A percentile compares a stretch with the other conserved stretches of the same genome.
These are phyloP conservation scores for Sequoiadendron giganteum DNA, from an alignment of 75 land plant species.

Conservation along the genomic window DNA sequence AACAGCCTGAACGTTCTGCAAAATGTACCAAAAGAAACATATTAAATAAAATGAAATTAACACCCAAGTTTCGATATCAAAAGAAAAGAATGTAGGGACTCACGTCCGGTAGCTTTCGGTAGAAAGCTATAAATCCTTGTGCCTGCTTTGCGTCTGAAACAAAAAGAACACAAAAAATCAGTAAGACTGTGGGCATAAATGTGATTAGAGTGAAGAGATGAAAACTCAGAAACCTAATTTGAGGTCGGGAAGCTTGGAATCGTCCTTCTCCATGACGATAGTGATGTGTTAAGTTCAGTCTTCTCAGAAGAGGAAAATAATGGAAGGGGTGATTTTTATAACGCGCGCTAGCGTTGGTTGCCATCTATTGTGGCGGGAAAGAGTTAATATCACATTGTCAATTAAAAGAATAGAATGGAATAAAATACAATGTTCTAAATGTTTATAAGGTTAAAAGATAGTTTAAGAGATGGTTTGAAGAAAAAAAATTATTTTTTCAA, in stretches of 20 bases:
- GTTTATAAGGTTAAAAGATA: no score
- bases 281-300: background rate
- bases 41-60: background rate
- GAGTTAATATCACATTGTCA: no score
- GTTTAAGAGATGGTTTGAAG: no score
- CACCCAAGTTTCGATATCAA: background rate
- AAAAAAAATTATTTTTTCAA: no score
- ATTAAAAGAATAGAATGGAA: no score
- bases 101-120: slow-evolving; percentile 71
- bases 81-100: slow-evolving; percentile 3
- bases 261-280: background rate
- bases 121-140: slow-evolving; percentile 88
- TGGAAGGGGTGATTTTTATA: no score
- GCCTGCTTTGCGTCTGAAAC: slow-evolving; percentile 86
- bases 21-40: background rate
- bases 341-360: no score
- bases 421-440: no score
- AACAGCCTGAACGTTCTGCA: slow-evolving; percentile 75
- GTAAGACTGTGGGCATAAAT: no score
- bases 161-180: slow-evolving; percentile 10
- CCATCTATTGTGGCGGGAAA: no score
- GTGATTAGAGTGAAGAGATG: background rate
- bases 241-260: slow-evolving; percentile 85
- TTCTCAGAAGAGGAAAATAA: no score
- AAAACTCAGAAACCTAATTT: slow-evolving; percentile 56